Percentiles rank a stretch among this genome's conserved stretches.
Evolutionary conservation across 345 rosid species (phyloP).

Genomic region (Durio zibethinus): DNA sequence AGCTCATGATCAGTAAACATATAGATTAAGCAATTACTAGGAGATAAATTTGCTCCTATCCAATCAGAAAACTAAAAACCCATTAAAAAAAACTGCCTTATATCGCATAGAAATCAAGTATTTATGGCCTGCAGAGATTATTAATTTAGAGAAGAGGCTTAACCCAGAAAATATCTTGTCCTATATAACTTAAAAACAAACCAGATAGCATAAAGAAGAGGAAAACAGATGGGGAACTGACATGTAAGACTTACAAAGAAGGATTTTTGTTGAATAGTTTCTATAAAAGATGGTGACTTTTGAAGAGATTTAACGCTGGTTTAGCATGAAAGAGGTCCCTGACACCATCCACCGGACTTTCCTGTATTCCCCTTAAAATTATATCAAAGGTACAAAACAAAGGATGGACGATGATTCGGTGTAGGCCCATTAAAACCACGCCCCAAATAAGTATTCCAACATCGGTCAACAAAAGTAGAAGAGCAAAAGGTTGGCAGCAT

Average conservation of each 20-base stretch:
- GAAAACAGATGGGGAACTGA: neutral
- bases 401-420: neutral
- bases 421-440: neutral
- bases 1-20: neutral
- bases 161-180: neutral
- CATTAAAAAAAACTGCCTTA: slow-evolving; percentile 1
- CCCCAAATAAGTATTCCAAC: neutral
- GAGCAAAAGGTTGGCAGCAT: neutral
- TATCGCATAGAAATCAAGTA: neutral
- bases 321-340: neutral
- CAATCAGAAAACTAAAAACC: neutral
- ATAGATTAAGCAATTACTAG: neutral
- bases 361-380: neutral
- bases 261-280: neutral
- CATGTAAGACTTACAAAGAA: too few species aligned
- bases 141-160: neutral
- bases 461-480: neutral
- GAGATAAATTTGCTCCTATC: neutral
- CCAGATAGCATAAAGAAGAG: neutral
- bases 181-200: neutral
- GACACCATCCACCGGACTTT: neutral
- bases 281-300: neutral
- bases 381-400: neutral
- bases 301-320: neutral
- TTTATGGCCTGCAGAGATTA: neutral